Conservation (phyloP, 306 rosid genomes). For the Gastrolobium bilobum region DNA sequence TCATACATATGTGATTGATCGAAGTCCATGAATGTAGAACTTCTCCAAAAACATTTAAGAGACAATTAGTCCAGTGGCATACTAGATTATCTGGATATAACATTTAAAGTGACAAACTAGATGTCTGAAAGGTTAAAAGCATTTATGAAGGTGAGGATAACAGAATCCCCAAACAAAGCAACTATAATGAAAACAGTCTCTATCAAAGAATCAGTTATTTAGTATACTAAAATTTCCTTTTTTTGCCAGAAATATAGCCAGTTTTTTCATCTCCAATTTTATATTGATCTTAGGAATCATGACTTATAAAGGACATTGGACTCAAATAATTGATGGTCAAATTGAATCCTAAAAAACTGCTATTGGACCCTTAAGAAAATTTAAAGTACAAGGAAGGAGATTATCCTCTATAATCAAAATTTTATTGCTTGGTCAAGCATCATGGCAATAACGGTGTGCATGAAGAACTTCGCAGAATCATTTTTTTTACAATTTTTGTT, state of each 20-base stretch:
- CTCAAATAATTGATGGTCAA: neutral
- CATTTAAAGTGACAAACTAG: neutral
- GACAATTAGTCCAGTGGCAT: neutral
- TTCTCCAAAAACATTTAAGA: neutral
- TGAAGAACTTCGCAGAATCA: too few relatives aligned
- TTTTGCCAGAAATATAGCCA: slow-evolving; percentile 8
- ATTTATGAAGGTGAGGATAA: neutral
- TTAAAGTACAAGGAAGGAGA: slow-evolving; percentile 12
- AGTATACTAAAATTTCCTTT: neutral
- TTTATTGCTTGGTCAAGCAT: slow-evolving; percentile 25
- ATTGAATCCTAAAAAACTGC: slow-evolving; percentile 17
- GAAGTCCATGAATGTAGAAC: neutral
- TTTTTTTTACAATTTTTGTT: too few relatives aligned
- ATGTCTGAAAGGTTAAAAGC: neutral
- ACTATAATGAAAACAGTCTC: neutral
- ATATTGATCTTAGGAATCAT: slow-evolving; percentile 7
- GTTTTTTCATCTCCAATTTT: neutral
- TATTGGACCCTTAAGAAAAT: neutral
- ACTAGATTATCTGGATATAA: slow-evolving; percentile 2
- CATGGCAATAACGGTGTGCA: neutral
- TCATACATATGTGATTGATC: neutral
- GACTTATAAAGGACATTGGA: neutral
- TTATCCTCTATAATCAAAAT: neutral
- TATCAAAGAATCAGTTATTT: neutral
- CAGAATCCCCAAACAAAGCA: slow-evolving; percentile 5